Evolutionary conservation across 2,329 filamentous ascomycete genomes (phyloP).

Genomic region (Teratosphaeria pseudoeucalypti): DNA sequence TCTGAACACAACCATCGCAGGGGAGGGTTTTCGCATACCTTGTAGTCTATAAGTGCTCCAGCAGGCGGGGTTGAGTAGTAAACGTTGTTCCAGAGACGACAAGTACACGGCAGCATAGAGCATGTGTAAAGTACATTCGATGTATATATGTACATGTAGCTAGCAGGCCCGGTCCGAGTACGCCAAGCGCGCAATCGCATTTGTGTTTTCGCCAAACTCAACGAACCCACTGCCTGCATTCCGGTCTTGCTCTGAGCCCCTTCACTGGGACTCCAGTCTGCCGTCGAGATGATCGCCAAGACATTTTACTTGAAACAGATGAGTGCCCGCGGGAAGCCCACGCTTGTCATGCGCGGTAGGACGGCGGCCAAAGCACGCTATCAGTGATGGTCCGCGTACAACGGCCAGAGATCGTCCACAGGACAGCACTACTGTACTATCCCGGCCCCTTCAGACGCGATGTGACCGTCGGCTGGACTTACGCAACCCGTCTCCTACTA

Average conservation of each 20-base stretch:
- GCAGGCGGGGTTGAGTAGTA: too few species aligned
- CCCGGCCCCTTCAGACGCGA: neutral
- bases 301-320: neutral
- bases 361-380: neutral
- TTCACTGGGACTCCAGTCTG: neutral
- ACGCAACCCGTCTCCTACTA: neutral
- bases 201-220: neutral
- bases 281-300: neutral
- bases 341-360: neutral
- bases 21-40: too few species aligned
- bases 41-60: too few species aligned
- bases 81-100: too few species aligned
- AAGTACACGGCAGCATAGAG: too few species aligned
- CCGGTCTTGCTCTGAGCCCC: too few species aligned
- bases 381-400: neutral
- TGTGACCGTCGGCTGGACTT: neutral
- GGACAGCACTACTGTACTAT: neutral
- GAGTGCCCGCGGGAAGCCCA: neutral
- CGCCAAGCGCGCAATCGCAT: neutral
- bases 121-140: too few species aligned
- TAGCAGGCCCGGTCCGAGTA: neutral
- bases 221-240: neutral
- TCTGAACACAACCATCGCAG: too few species aligned
- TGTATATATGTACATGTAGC: neutral
- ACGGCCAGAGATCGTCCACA: neutral